phyloP scores from a whole-genome alignment of 345 rosid genomes.

The Eucalyptus marginata region DNA sequence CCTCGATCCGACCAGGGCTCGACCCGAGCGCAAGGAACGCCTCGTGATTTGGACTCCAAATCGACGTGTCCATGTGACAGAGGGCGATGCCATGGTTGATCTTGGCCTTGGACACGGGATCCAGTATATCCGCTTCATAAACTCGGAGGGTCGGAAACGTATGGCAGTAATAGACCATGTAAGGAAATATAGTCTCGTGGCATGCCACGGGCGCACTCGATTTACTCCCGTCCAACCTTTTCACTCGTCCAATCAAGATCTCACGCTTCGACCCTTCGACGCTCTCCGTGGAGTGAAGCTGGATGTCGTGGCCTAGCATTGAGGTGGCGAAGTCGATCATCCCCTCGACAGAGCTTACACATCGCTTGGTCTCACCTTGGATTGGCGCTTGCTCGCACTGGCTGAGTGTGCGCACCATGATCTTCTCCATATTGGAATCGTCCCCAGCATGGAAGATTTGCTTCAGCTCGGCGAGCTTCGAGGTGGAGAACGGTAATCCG shows the following conservation, averaged over 20 bases:
- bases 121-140: conserved; percentile 60
- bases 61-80: conserved; percentile 74
- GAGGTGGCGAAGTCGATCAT: conserved; percentile 76
- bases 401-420: conserved; percentile 37
- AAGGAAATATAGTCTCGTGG: conserved; percentile 80
- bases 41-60: conserved; percentile 72
- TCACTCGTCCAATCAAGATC: conserved; percentile 45
- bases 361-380: conserved; percentile 71
- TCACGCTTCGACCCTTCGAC: conserved; percentile 36
- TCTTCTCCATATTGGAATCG: conserved; percentile 41
- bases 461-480: conserved; percentile 13
- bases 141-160: conserved; percentile 79
- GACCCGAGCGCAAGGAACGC: conserved; percentile 66
- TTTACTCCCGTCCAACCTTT: conserved; percentile 48
- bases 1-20: conserved; percentile 65
- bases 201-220: conserved; percentile 68
- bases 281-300: conserved; percentile 46
- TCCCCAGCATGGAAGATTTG: conserved; percentile 46
- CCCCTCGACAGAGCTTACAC: conserved; percentile 79
- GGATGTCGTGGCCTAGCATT: conserved; percentile 45
- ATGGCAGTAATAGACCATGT: conserved; percentile 70
- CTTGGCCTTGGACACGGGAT: conserved; percentile 21
- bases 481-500: conserved; percentile 45
- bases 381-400: conserved; percentile 65
- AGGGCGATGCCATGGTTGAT: conserved; percentile 74